These are phyloP conservation scores for Paramyrothecium roridum DNA, from an alignment of 2,329 filamentous ascomycete species.

Conservation along the genomic window DNA sequence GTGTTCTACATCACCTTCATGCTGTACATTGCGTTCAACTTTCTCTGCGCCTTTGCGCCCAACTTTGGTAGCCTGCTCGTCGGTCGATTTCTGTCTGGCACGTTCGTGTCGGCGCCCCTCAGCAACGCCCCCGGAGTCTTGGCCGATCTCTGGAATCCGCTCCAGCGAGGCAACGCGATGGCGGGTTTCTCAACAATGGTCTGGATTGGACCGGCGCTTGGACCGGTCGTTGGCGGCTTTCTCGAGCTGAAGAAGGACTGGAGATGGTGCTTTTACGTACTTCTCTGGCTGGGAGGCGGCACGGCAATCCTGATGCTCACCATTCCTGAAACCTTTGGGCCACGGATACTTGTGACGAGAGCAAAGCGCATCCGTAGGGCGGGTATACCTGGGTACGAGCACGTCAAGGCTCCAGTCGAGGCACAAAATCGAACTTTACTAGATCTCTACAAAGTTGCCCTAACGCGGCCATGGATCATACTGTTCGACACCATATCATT, in stretches of 20 bases:
- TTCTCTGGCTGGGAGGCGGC: slow-evolving; percentile 38
- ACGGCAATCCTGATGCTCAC: slow-evolving; percentile 47
- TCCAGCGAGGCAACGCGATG: slow-evolving; percentile 51
- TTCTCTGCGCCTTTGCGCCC: slow-evolving; percentile 52
- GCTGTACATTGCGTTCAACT: slow-evolving; percentile 47
- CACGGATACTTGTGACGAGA: slow-evolving; percentile 48
- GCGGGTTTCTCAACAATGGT: slow-evolving; percentile 50
- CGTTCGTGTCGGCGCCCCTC: slow-evolving; percentile 48
- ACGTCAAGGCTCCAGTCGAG: slow-evolving; percentile 47
- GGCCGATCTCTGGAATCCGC: slow-evolving; percentile 49
- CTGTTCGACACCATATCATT: slow-evolving; percentile 52
- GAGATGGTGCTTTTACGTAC: slow-evolving; percentile 50
- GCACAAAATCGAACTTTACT: slow-evolving; percentile 35
- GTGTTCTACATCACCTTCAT: slow-evolving; percentile 49
- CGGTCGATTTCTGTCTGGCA: slow-evolving; percentile 53
- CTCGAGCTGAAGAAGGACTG: slow-evolving; percentile 52
- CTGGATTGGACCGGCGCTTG: slow-evolving; percentile 50
- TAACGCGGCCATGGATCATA: slow-evolving; percentile 52
- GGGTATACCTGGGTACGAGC: slow-evolving; percentile 48
- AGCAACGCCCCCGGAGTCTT: slow-evolving; percentile 49
- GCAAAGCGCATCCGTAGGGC: slow-evolving; percentile 47
- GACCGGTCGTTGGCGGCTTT: slow-evolving; percentile 54
- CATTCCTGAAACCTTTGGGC: slow-evolving; percentile 55
- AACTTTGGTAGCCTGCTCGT: slow-evolving; percentile 51
- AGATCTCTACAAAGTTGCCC: slow-evolving; percentile 46